Base-by-base conservation (phyloP, 2,329 filamentous ascomycete species). In the Penicillium crustosum region DNA sequence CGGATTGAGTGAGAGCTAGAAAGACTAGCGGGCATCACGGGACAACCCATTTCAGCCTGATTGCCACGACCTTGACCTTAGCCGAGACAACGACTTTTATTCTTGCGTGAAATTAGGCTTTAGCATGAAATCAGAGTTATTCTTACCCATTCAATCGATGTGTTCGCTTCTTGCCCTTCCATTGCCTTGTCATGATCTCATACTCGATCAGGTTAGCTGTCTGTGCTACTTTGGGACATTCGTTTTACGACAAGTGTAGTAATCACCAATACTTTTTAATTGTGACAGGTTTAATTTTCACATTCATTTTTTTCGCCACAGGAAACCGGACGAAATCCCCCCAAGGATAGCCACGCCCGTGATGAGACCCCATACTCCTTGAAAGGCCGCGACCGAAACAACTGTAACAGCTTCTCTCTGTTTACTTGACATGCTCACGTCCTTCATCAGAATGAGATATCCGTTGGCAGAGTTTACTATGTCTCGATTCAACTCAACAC, bases 1-100 rank as follows among this genome's bases (percentile, higher is more conserved):
- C 53, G 15, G 21, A 57, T 17, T 68, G 74, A 58, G 80, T 81
- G 62, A 67, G 75, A 42, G 78, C 43, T 60, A 80, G 39, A 61
- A 59, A 60, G 29, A 43, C 48, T 23, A 7, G 10, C 21, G 9
- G 29, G 15, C 6, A 33, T 53, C 23, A 36, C 9, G 7, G 29
- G 29, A 29, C 29, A 43, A 29, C 5, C 12, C 7, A 42, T 36
- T 23, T 19, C 21, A 19, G 31, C 23, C 21, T 50, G 38, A 43
- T n/a, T 29, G 15, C 17, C n/a, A 38, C 29, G 19, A 48, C 10
- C 23, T 23, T 17, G n/a, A 31, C 9, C n/a, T n/a, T 49, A 35
- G 21, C 52, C 36, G 52, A 41, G 21, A 41, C 2, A 21, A 12
- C 4, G 15, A 19, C 25, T 39, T 10, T 36, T 13, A 42, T 57